Conservation (phyloP, 164 flowering plant genomes). For the Taxillus chinensis region DNA sequence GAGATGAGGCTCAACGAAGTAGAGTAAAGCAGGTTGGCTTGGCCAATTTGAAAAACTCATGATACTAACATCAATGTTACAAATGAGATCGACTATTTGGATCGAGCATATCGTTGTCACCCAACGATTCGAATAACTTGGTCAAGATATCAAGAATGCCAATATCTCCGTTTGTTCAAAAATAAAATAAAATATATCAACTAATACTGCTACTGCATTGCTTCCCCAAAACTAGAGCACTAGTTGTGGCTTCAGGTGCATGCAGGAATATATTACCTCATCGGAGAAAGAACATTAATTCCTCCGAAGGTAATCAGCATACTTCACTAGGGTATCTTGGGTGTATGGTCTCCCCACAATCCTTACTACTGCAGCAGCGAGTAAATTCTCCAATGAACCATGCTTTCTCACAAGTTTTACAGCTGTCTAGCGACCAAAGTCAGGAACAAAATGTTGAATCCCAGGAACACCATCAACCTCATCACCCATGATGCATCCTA, state of each 20-base stretch:
- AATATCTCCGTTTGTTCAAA: slow-evolving; percentile 41
- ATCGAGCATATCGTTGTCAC: slow-evolving; percentile 16
- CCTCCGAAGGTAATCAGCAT: slow-evolving; percentile 67
- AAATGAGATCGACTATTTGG: slow-evolving; percentile 6
- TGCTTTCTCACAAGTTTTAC: slow-evolving; percentile 74
- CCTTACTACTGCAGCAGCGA: slow-evolving; percentile 72
- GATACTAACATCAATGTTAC: too few relatives aligned
- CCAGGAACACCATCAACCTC: slow-evolving; percentile 95
- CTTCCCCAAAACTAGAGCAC: not conserved
- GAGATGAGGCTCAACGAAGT: too few relatives aligned
- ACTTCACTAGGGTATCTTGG: slow-evolving; percentile 71
- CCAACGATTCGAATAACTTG: slow-evolving; percentile 27
- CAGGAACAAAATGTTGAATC: slow-evolving; percentile 75
- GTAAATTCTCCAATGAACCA: slow-evolving; percentile 68
- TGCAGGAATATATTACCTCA: slow-evolving; percentile 34
- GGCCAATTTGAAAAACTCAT: too few relatives aligned
- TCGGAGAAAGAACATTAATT: slow-evolving; percentile 77
- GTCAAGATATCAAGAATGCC: slow-evolving; percentile 38
- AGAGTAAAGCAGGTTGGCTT: too few relatives aligned
- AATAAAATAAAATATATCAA: not conserved
- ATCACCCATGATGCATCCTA: slow-evolving; percentile 90
- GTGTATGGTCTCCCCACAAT: slow-evolving; percentile 74
- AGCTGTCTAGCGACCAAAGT: slow-evolving; percentile 89
- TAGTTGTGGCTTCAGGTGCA: not conserved
- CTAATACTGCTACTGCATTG: too few relatives aligned